Conservation (phyloP, 2,329 filamentous ascomycete species). For the Thielaviopsis punctulata region DNA sequence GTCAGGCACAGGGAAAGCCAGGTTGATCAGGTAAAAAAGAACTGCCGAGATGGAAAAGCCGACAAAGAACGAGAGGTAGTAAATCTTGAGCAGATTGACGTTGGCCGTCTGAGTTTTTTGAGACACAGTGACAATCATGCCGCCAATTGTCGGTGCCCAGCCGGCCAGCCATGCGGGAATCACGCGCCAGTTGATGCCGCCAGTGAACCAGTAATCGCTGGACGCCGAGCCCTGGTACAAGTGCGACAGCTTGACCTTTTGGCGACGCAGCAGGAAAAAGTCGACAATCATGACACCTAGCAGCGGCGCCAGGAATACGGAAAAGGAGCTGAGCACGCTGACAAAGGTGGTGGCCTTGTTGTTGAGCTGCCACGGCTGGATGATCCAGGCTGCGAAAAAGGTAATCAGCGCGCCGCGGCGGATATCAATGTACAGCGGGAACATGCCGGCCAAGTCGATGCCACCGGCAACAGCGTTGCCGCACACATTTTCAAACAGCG, state of each 20-base stretch:
- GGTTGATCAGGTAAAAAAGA: slow-evolving; percentile 17
- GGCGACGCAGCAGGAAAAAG: slow-evolving; percentile 19
- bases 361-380: slow-evolving; percentile 19
- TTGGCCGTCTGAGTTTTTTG: slow-evolving; percentile 8
- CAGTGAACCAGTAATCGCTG: slow-evolving; percentile 22
- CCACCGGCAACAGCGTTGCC: slow-evolving; percentile 18
- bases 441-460: slow-evolving; percentile 17
- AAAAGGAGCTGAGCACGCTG: slow-evolving; percentile 16
- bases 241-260: slow-evolving; percentile 22
- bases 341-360: slow-evolving; percentile 17
- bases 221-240: slow-evolving; percentile 20
- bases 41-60: slow-evolving; percentile 13
- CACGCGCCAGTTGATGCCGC: slow-evolving; percentile 22
- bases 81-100: slow-evolving; percentile 10
- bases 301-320: slow-evolving; percentile 18
- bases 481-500: slow-evolving; percentile 18
- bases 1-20: slow-evolving; percentile 22
- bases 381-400: slow-evolving; percentile 15
- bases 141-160: slow-evolving; percentile 18
- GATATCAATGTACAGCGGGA: slow-evolving; percentile 17
- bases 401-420: slow-evolving; percentile 17
- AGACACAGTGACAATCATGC: slow-evolving; percentile 15
- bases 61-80: slow-evolving; percentile 12
- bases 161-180: slow-evolving; percentile 19
- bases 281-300: slow-evolving; percentile 18